phyloP scores from a whole-genome alignment of 1,284 basidiomycete species.

The Rhodotorula sp. region DNA sequence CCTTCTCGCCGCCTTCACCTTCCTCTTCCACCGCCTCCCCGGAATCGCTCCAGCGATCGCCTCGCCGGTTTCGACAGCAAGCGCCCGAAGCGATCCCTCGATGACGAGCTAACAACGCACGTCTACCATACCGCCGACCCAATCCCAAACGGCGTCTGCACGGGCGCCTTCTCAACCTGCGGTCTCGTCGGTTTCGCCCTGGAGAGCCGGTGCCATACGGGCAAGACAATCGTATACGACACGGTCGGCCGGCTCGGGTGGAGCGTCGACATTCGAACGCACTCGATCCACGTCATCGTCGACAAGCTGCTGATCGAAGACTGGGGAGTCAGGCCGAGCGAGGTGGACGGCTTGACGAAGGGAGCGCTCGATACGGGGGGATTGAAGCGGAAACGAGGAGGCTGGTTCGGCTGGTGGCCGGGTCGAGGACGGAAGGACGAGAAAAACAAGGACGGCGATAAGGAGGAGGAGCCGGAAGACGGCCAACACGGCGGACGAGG shows the following conservation, averaged over 20 bases:
- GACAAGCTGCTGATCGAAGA: conserved; percentile 69
- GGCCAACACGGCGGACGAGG: conserved; percentile 38
- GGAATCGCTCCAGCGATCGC: background rate
- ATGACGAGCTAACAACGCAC: conserved; percentile 50
- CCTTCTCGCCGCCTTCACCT: conserved; percentile 84
- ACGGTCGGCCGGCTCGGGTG: conserved; percentile 79
- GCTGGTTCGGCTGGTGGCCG: conserved; percentile 32
- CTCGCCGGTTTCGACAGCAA: conserved; percentile 11
- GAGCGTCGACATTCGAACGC: conserved; percentile 73
- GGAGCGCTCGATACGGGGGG: too few relatives aligned
- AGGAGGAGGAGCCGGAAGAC: conserved; percentile 24
- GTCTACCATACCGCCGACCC: conserved; percentile 59
- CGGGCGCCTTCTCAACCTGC: conserved; percentile 37
- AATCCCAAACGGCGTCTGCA: conserved; percentile 46
- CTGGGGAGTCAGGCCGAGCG: conserved; percentile 58
- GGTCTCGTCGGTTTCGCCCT: conserved; percentile 46
- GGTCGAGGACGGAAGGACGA: conserved; percentile 16
- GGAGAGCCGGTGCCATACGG: conserved; percentile 67
- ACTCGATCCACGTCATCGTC: conserved; percentile 73
- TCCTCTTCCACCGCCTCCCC: conserved; percentile 58
- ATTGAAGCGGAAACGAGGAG: background rate
- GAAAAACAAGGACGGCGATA: conserved; percentile 4
- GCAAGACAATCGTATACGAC: conserved; percentile 81
- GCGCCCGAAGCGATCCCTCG: conserved; percentile 11
- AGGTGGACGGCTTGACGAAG: background rate